These are phyloP conservation scores for Dryas drummondii DNA, from an alignment of 306 rosid genomes.

Conservation along the genomic window DNA sequence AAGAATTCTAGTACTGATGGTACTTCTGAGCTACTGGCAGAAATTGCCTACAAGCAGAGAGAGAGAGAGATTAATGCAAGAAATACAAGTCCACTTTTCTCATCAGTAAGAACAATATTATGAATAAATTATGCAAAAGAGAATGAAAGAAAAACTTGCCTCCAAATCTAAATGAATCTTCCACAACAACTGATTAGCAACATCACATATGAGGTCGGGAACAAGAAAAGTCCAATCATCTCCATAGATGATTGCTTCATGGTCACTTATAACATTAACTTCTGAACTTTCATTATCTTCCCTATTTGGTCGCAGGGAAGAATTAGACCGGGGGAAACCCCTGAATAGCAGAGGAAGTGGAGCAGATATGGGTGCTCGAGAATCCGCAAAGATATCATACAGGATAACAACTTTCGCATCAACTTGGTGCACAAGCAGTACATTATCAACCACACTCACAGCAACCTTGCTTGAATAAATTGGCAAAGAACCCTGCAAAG, in stretches of 20 bases:
- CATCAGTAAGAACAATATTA: background rate
- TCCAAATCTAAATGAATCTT: slow-evolving; percentile 86
- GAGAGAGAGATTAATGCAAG: slow-evolving; percentile 21
- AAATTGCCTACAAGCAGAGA: slow-evolving; percentile 64
- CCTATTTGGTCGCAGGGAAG: slow-evolving; percentile 52
- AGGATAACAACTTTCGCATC: slow-evolving; percentile 97
- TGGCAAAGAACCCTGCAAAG: slow-evolving; percentile 91
- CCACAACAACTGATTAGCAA: slow-evolving; percentile 67
- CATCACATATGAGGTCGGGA: slow-evolving; percentile 84
- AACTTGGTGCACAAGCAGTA: slow-evolving; percentile 89
- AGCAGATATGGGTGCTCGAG: slow-evolving; percentile 91
- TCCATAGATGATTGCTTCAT: slow-evolving; percentile 61
- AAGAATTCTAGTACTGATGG: slow-evolving; percentile 89
- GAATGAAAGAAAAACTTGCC: slow-evolving; percentile 41
- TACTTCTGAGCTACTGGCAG: slow-evolving; percentile 96
- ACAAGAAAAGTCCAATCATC: slow-evolving; percentile 81
- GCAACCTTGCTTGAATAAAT: slow-evolving; percentile 86
- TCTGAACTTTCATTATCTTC: slow-evolving; percentile 57
- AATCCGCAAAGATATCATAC: slow-evolving; percentile 83
- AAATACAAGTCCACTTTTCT: background rate
- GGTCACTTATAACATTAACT: slow-evolving; percentile 40
- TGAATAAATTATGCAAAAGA: slow-evolving; percentile 19
- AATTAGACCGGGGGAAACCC: slow-evolving; percentile 66
- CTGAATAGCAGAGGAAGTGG: slow-evolving; percentile 90
- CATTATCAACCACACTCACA: slow-evolving; percentile 90